Conservation (phyloP, 2,329 filamentous ascomycete genomes). For the Paecilomyces niveus region DNA sequence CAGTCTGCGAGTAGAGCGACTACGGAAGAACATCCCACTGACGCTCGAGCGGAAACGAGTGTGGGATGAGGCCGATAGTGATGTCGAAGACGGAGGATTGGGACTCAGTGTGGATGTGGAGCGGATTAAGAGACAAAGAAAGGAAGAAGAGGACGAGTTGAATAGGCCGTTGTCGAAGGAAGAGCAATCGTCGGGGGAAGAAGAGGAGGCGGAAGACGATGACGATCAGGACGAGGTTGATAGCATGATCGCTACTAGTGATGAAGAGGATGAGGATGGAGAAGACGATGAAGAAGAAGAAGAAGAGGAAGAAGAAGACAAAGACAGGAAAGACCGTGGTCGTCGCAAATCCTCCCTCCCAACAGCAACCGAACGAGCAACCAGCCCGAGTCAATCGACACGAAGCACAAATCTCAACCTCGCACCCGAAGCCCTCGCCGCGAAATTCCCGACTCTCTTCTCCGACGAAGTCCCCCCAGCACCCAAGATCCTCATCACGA, state of each 20-base stretch:
- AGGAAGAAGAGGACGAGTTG: conserved; percentile 38
- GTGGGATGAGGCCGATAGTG: conserved; percentile 69
- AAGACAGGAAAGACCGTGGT: conserved; percentile 23
- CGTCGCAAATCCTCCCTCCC: conserved; percentile 28
- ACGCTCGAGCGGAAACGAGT: conserved; percentile 83
- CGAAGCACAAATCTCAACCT: conserved; percentile 53
- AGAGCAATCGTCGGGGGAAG: conserved; percentile 36
- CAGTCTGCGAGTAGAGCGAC: conserved; percentile 61
- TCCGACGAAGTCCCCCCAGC: conserved; percentile 43
- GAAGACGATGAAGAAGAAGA: conserved; percentile 21
- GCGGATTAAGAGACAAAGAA: conserved; percentile 40
- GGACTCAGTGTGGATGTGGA: conserved; percentile 43
- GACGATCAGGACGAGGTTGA: conserved; percentile 57
- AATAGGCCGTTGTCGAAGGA: conserved; percentile 34
- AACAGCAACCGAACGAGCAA: conserved; percentile 42
- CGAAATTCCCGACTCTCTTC: conserved; percentile 57
- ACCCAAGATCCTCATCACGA: conserved; percentile 89
- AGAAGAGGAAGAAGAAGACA: conserved; percentile 36
- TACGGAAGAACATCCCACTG: conserved; percentile 69
- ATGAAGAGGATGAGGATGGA: conserved; percentile 34
- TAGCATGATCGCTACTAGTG: conserved; percentile 61
- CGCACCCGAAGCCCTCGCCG: conserved; percentile 53
- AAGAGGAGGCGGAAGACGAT: conserved; percentile 41
- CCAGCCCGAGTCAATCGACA: conserved; percentile 49
- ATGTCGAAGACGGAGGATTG: conserved; percentile 37